Evolutionary conservation across 192 early-diverging fungal genomes (phyloP).

Genomic region (Entomortierella parvispora): DNA sequence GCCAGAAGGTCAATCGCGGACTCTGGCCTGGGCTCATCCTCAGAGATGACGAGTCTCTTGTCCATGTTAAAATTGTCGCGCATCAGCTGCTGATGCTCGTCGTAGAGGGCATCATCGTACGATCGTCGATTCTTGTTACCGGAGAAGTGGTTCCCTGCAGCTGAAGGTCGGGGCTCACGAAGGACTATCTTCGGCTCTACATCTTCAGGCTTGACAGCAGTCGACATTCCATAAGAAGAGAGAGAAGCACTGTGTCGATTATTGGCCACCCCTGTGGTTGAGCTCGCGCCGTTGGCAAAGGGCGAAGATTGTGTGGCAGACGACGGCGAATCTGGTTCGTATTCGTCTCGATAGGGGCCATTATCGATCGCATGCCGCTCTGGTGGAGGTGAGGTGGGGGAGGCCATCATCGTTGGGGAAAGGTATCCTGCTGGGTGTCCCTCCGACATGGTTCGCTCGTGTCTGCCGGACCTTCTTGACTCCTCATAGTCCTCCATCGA

Average conservation of each 20-base stretch:
- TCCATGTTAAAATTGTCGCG: constrained; percentile 52
- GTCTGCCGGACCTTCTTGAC: constrained; percentile 19
- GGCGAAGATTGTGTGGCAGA: constrained; percentile 18
- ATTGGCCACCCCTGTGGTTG: background rate
- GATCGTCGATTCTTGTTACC: constrained; percentile 35
- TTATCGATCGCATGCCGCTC: constrained; percentile 29
- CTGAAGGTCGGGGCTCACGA: constrained; percentile 9
- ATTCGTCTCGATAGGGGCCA: constrained; percentile 32
- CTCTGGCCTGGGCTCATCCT: constrained; percentile 45
- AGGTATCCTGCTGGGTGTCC: constrained; percentile 39
- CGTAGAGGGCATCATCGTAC: constrained; percentile 37
- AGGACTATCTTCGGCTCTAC: constrained; percentile 1
- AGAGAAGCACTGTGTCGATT: constrained; percentile 40
- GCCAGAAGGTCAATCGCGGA: constrained; percentile 48
- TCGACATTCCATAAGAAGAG: constrained; percentile 23
- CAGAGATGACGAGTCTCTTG: constrained; percentile 34
- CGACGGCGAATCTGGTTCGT: constrained; percentile 37
- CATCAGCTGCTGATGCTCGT: constrained; percentile 47
- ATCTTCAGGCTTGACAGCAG: constrained; percentile 10
- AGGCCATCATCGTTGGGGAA: constrained; percentile 28
- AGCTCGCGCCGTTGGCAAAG: constrained; percentile 12
- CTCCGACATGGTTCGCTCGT: constrained; percentile 47
- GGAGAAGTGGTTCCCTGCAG: constrained; percentile 14
- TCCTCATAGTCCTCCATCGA: constrained; percentile 30
- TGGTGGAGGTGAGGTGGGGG: constrained; percentile 32